These are phyloP conservation scores for Podaxis sp. DNA, from an alignment of 768 basidiomycete species.

Conservation along the genomic window DNA sequence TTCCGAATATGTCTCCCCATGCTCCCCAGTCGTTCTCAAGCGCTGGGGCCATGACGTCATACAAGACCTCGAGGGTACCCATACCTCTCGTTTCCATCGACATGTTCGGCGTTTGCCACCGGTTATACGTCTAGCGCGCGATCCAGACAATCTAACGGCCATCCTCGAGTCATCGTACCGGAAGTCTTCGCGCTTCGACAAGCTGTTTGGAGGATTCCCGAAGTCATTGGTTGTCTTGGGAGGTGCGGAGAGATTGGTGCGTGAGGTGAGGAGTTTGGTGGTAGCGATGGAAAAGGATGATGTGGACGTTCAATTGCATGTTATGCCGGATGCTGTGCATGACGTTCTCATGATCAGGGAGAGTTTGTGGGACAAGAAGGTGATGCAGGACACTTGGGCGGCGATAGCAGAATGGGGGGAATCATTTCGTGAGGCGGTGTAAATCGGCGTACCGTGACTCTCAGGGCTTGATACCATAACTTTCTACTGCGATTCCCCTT, in stretches of 20 bases:
- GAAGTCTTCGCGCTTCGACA: conserved; percentile 29
- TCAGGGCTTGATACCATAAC: too few relatives aligned
- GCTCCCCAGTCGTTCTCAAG: conserved; percentile 37
- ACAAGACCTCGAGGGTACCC: conserved; percentile 30
- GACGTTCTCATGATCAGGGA: conserved; percentile 43
- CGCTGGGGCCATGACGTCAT: conserved; percentile 37
- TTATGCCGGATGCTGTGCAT: conserved; percentile 42
- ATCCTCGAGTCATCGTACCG: conserved; percentile 23
- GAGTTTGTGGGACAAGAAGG: conserved; percentile 45
- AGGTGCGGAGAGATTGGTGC: conserved; percentile 50
- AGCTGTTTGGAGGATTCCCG: conserved; percentile 48
- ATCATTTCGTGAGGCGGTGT: neutral
- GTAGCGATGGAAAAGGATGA: conserved; percentile 39
- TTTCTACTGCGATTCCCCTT: too few relatives aligned
- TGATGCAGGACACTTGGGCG: conserved; percentile 37
- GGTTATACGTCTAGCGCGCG: conserved; percentile 18
- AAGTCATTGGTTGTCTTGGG: conserved; percentile 45
- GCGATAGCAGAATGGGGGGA: conserved; percentile 34
- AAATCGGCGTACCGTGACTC: neutral
- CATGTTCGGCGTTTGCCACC: conserved; percentile 21
- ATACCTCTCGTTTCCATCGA: conserved; percentile 23
- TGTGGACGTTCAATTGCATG: conserved; percentile 32
- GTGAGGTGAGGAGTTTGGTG: conserved; percentile 44
- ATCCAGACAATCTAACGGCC: conserved; percentile 18
- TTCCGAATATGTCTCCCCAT: conserved; percentile 42